These are phyloP conservation scores for Conticribra weissflogii DNA, from an alignment of 108 stramenopile species.

Conservation along the genomic window DNA sequence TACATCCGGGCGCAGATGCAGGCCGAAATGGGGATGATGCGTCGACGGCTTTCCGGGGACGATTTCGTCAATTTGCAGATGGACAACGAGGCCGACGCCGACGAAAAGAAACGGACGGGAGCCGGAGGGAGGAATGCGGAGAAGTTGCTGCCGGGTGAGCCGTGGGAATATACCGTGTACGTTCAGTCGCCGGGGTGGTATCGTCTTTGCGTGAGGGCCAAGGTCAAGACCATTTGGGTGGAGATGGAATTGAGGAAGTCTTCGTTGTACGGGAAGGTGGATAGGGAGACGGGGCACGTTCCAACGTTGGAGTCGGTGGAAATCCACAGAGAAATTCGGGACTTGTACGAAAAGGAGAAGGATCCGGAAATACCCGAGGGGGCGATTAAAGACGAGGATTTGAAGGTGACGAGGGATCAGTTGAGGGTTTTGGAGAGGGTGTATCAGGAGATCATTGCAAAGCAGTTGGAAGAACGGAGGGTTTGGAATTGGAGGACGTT, in stretches of 20 bases:
- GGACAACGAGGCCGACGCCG: constrained; percentile 16
- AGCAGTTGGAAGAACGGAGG: constrained; percentile 79
- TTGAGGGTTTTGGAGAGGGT: constrained; percentile 67
- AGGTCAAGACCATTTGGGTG: constrained; percentile 55
- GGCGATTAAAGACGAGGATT: constrained; percentile 81
- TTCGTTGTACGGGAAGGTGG: constrained; percentile 63
- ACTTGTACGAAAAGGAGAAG: constrained; percentile 54
- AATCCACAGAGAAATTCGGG: constrained; percentile 65
- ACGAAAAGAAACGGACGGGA: not conserved
- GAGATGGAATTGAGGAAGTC: constrained; percentile 84
- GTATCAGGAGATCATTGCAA: constrained; percentile 70
- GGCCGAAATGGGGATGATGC: constrained; percentile 32
- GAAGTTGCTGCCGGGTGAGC: constrained; percentile 48
- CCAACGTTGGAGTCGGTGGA: constrained; percentile 54
- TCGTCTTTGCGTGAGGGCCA: constrained; percentile 67
- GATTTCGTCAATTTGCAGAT: constrained; percentile 49
- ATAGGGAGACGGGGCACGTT: constrained; percentile 69
- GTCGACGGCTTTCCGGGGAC: constrained; percentile 41
- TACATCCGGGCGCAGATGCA: constrained; percentile 22
- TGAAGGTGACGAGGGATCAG: constrained; percentile 59
- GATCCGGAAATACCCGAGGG: constrained; percentile 51
- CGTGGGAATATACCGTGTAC: constrained; percentile 56
- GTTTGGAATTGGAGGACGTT: constrained; percentile 58
- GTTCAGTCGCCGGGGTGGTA: constrained; percentile 72
- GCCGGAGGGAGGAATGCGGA: constrained; percentile 3